Conservation (phyloP, 306 rosid genomes). For the Delonix regia region DNA sequence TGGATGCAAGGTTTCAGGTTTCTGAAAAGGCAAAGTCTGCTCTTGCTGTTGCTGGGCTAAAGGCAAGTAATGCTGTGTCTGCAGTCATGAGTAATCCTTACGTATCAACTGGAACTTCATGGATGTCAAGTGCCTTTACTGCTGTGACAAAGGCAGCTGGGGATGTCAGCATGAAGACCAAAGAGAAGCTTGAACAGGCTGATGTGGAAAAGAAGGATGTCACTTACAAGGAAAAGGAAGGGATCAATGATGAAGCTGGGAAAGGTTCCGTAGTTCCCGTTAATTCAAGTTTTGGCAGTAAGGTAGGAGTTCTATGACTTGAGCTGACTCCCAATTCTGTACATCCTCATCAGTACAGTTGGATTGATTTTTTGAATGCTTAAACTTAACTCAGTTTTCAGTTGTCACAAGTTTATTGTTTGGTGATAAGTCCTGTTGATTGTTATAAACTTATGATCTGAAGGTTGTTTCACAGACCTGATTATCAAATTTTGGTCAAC, state of each 20-base stretch:
- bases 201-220: conserved; percentile 60
- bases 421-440: not conserved
- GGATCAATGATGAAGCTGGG: conserved; percentile 35
- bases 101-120: conserved; percentile 68
- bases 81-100: conserved; percentile 74
- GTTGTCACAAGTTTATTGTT: not conserved
- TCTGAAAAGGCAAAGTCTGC: conserved; percentile 73
- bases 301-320: conserved; percentile 43
- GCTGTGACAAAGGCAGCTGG: conserved; percentile 77
- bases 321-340: conserved; percentile 20
- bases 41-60: conserved; percentile 75
- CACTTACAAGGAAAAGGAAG: conserved; percentile 53
- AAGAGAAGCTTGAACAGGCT: conserved; percentile 75
- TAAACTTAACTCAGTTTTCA: not conserved
- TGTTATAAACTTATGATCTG: conserved; percentile 22
- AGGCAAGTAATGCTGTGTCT: conserved; percentile 75
- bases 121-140: conserved; percentile 63
- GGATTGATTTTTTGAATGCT: conserved; percentile 16
- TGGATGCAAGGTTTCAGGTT: conserved; percentile 73
- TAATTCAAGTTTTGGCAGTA: conserved; percentile 51
- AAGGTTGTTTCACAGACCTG: conserved; percentile 20
- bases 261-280: conserved; percentile 64
- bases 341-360: conserved; percentile 18
- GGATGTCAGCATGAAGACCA: conserved; percentile 69
- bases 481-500: conserved; percentile 16